phyloP scores from a whole-genome alignment of 164 flowering plant genomes.

The Magnolia sinica region DNA sequence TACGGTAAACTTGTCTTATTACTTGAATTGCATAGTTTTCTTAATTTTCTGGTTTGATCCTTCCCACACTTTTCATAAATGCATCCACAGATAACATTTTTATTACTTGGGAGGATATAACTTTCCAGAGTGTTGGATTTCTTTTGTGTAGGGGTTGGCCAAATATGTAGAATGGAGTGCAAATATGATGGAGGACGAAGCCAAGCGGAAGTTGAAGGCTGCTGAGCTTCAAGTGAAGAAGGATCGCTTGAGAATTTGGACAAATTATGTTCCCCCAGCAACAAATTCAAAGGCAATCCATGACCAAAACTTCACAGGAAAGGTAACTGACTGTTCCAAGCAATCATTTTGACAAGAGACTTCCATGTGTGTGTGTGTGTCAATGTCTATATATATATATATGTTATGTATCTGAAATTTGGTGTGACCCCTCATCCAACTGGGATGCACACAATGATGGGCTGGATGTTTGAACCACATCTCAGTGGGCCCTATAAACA shows the following conservation, averaged over 20 bases:
- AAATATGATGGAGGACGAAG: conserved; percentile 88
- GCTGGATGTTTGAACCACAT: no score
- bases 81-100: no score
- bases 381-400: no score
- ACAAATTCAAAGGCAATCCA: conserved; percentile 93
- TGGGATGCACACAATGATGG: no score
- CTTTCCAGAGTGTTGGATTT: background rate
- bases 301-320: conserved; percentile 92
- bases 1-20: background rate
- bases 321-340: conserved; percentile 36
- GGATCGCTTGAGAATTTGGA: conserved; percentile 68
- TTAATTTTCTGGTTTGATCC: background rate
- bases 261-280: conserved; percentile 80
- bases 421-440: no score
- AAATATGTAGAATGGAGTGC: conserved; percentile 99
- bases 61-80: no score
- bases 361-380: no score
- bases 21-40: background rate
- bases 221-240: conserved; percentile 94
- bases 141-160: conserved; percentile 68
- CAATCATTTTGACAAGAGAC: background rate
- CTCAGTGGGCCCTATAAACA: no score
- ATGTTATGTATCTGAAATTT: no score
- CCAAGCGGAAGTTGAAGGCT: conserved; percentile 58
- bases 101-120: background rate